These are phyloP conservation scores for Halenospora varia DNA, from an alignment of 495 filamentous ascomycete species.

Conservation along the genomic window DNA sequence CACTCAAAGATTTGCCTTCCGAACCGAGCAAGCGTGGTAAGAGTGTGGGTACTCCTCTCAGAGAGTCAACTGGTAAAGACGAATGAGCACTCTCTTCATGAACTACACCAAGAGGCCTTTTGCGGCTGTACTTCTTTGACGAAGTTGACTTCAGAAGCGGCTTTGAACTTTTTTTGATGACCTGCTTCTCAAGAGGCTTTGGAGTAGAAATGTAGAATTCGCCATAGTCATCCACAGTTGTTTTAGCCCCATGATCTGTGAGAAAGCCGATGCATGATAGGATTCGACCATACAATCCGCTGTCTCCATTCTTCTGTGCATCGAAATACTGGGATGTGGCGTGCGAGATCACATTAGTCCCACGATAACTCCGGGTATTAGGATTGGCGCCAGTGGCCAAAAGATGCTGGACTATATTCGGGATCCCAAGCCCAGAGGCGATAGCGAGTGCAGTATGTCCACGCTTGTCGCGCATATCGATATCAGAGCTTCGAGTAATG, in stretches of 20 bases:
- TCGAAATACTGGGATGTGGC: neutral
- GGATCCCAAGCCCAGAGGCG: neutral
- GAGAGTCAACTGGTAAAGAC: too few relatives aligned
- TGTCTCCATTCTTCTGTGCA: neutral
- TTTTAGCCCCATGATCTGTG: neutral
- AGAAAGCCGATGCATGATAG: neutral
- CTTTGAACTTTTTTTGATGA: too few relatives aligned
- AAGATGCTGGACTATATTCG: neutral
- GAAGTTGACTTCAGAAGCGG: too few relatives aligned
- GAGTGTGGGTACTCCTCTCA: too few relatives aligned
- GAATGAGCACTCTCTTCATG: too few relatives aligned
- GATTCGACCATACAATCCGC: neutral
- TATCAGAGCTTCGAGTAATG: neutral
- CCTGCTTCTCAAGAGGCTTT: too few relatives aligned
- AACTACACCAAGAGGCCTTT: too few relatives aligned
- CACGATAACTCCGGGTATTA: neutral
- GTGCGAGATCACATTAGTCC: neutral
- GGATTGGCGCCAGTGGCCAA: neutral
- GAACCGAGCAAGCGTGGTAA: too few relatives aligned
- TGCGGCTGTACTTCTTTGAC: too few relatives aligned
- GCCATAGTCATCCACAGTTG: neutral
- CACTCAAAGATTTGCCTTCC: too few relatives aligned
- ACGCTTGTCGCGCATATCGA: neutral
- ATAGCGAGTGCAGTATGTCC: neutral
- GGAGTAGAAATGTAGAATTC: neutral